These are phyloP conservation scores for Platanus orientalis DNA, from an alignment of 164 flowering plant genomes.

Conservation along the genomic window DNA sequence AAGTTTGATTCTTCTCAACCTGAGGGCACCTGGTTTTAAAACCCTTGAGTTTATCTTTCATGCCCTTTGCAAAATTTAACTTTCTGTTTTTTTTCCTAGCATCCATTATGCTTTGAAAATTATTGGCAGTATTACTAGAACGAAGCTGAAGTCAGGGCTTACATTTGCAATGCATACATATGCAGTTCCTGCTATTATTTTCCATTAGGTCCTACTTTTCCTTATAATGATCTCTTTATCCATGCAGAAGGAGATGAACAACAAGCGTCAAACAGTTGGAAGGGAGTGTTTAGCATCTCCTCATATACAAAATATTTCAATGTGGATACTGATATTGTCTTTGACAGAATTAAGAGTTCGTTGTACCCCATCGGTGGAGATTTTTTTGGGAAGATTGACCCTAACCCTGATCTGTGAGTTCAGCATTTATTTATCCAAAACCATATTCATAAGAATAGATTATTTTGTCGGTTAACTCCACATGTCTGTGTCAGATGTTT, in stretches of 20 bases:
- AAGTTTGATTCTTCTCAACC: too few species aligned
- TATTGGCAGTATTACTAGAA: neutral
- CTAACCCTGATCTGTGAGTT: slow-evolving; percentile 96
- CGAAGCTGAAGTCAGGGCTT: neutral
- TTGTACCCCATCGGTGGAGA: slow-evolving; percentile 65
- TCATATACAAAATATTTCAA: slow-evolving; percentile 85
- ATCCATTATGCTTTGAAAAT: neutral
- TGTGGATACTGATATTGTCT: slow-evolving; percentile 86
- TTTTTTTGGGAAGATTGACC: slow-evolving; percentile 83
- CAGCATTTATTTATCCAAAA: neutral
- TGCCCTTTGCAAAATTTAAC: neutral
- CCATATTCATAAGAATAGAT: too few species aligned
- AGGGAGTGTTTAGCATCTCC: slow-evolving; percentile 67
- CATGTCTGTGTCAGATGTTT: too few species aligned
- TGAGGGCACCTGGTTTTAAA: too few species aligned
- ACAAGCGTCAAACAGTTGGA: slow-evolving; percentile 63
- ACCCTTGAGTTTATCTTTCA: neutral
- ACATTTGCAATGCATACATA: neutral
- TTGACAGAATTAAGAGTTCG: slow-evolving; percentile 75
- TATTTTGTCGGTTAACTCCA: too few species aligned
- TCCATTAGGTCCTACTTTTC: neutral
- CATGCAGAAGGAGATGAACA: slow-evolving; percentile 62
- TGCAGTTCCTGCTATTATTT: neutral
- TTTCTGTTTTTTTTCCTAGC: neutral
- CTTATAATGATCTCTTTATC: slow-evolving; percentile 4